Evolutionary conservation across 179 eudicot species (phyloP), one percentile per base, ranked within the genome.

Genomic region (Silene vulgaris): DNA sequence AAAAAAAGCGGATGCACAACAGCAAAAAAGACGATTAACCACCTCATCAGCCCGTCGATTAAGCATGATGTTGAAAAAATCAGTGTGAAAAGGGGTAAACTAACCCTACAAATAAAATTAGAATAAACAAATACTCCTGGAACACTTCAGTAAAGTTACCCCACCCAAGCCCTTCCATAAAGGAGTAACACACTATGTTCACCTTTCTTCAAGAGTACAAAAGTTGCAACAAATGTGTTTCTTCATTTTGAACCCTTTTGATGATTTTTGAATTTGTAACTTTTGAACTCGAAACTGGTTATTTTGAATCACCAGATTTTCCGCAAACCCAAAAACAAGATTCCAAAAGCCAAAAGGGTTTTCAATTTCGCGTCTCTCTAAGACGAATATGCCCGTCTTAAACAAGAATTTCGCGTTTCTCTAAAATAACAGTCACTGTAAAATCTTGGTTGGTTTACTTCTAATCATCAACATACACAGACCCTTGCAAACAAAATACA

Each of bases 31-130:
- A 19, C 3, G 56, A 40, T 68, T 40, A 69, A 17, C 54, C 7
- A 19, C 57, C 71, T 16, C 56, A 69, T 32, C 70, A 30, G 48
- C 9, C 48, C 9, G 48, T 40, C 48, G 48, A 66, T 69, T 70
- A 29, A 16, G 20, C 61, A 45, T 4, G 11, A 30, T 8, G 14
- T 35, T 2, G 19, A n/a, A 37, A n/a, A 11, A 67, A 17, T 16
- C 54, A 14, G 19, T 3, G 2, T 7, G 21, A 65, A 8, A 37
- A 19, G 40, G 14, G 35, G n/a, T 23, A 26, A 7, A 71, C 43
- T 26, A 0, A 19, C 4, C 23, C 12, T 1, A 67, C 40, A 21
- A 12, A 40, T 1, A 11, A 23, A 71, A 43, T 40, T 20, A 68
- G 6, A 19, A 40, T 8, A 63, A 63, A 8, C 29, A 21, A 21